A percentile compares a stretch with the other conserved stretches of the same genome.
Conservation (phyloP, 805 yeast genomes). For the Lachancea meyersii region DNA sequence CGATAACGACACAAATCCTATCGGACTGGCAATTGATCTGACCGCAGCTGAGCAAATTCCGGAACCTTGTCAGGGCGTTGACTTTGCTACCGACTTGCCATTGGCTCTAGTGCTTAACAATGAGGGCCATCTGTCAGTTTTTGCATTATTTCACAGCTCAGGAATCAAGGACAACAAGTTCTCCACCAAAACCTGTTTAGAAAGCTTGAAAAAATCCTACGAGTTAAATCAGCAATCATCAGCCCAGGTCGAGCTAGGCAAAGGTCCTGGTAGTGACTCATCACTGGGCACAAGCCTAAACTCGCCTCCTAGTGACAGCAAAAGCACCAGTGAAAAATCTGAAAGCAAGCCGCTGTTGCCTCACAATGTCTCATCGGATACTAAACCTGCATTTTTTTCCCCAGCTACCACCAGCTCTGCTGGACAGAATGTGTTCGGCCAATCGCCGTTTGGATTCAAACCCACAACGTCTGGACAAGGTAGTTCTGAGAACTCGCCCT, state of each 20-base stretch:
- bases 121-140: constrained; percentile 53
- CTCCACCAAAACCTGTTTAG: constrained; percentile 17
- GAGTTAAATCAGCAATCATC: neutral
- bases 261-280: neutral
- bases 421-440: constrained; percentile 18
- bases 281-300: neutral
- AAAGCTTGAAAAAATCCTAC: neutral
- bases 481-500: neutral
- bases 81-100: constrained; percentile 57
- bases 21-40: constrained; percentile 64
- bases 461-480: constrained; percentile 12
- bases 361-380: neutral
- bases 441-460: constrained; percentile 13
- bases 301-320: neutral
- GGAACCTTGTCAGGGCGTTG: constrained; percentile 55
- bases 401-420: neutral
- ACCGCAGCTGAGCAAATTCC: constrained; percentile 38
- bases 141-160: constrained; percentile 56
- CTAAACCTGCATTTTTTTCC: neutral
- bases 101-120: constrained; percentile 56
- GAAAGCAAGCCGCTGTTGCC: neutral
- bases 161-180: constrained; percentile 40
- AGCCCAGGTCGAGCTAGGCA: neutral
- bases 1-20: constrained; percentile 61
- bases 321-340: neutral